Evolutionary conservation across 805 yeast species (phyloP).

Genomic region (Hanseniaspora pseudoguilliermondii): DNA sequence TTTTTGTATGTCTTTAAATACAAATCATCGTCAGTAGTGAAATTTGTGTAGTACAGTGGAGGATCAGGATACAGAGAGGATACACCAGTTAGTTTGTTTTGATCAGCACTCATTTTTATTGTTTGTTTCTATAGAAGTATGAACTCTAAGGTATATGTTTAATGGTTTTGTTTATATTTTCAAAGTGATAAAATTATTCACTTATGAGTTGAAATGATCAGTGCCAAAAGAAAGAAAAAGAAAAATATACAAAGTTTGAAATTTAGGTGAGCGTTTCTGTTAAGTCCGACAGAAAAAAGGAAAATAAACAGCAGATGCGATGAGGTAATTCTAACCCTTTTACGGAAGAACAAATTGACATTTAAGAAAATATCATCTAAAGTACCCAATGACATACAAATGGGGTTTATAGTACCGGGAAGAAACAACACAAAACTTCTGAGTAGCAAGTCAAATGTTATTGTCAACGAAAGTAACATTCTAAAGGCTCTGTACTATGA

Average conservation of each 20-base stretch:
- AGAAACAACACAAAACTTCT: conserved; percentile 1
- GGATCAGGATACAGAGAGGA: conserved; percentile 90
- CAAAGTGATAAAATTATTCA: no score
- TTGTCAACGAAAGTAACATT: neutral
- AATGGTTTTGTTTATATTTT: neutral
- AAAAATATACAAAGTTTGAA: no score
- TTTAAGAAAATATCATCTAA: no score
- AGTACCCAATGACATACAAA: neutral
- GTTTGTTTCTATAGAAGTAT: neutral
- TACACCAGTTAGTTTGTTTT: conserved; percentile 15
- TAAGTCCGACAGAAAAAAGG: no score
- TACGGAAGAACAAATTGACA: no score
- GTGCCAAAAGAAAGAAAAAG: no score
- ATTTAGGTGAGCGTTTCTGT: no score
- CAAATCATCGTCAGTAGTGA: conserved; percentile 35
- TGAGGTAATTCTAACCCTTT: no score
- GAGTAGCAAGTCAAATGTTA: neutral
- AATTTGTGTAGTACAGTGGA: conserved; percentile 66
- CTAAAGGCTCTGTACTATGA: neutral
- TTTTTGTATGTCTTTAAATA: conserved; percentile 16
- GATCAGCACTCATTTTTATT: neutral
- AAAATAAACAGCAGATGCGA: no score
- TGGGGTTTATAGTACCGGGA: conserved; percentile 6
- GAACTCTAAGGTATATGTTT: neutral
- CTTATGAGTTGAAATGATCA: no score